Conservation (phyloP, 257 asterid species). For the Nicotiana attenuata region DNA sequence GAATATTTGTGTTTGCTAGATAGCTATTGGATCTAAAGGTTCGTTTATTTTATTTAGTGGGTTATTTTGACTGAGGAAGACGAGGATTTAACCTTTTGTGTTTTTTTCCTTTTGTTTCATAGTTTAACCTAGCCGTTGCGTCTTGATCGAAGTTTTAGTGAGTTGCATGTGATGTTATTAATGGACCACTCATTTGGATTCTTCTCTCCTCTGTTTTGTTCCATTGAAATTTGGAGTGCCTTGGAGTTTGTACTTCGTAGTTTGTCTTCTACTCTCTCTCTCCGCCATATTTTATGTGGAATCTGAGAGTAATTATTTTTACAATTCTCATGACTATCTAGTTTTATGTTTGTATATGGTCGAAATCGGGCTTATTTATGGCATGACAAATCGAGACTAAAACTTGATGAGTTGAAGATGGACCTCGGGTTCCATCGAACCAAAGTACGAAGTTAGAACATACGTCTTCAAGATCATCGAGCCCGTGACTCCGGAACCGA, state of each 20-base stretch:
- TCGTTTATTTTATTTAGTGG: neutral
- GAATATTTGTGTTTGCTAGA: neutral
- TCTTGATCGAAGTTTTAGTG: neutral
- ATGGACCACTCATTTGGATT: constrained; percentile 28
- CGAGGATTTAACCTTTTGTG: constrained; percentile 9
- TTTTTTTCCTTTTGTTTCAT: neutral
- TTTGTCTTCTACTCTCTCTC: neutral
- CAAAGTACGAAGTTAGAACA: too few species aligned
- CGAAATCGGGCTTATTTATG: too few species aligned
- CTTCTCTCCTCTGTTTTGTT: constrained; percentile 8
- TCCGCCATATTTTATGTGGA: neutral
- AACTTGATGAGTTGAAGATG: too few species aligned
- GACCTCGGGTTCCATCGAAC: too few species aligned
- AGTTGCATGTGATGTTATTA: constrained; percentile 28
- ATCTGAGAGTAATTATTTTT: neutral
- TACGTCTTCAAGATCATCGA: too few species aligned
- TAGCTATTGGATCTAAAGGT: constrained; percentile 20
- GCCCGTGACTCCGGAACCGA: too few species aligned
- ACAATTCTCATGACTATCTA: neutral
- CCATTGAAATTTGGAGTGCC: constrained; percentile 5
- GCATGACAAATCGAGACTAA: too few species aligned
- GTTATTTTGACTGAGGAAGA: constrained; percentile 17
- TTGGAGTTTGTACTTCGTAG: neutral
- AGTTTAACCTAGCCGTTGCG: constrained; percentile 10
- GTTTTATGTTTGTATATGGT: too few species aligned